phyloP scores from a whole-genome alignment of 2,329 filamentous ascomycete species.

The Leptodontidium sp. region DNA sequence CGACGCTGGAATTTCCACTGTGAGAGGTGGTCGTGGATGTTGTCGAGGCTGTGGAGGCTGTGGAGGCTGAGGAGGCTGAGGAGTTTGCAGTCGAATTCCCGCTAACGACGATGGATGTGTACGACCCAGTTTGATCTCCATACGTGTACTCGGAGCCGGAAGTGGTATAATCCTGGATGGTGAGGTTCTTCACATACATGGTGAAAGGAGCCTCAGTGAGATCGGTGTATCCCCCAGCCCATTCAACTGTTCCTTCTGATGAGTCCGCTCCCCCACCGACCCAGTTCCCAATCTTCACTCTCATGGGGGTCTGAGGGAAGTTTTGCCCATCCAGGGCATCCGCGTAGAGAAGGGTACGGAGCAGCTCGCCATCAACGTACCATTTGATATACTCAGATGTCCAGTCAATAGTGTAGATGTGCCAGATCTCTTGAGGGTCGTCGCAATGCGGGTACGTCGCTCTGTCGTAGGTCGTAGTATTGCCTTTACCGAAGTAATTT shows the following conservation, averaged over 20 bases:
- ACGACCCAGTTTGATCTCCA: conserved; percentile 65
- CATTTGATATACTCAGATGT: conserved; percentile 70
- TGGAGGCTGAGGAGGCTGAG: conserved; percentile 1
- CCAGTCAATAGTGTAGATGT: conserved; percentile 77
- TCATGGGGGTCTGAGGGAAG: conserved; percentile 81
- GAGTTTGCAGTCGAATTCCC: conserved; percentile 4
- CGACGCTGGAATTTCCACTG: conserved; percentile 24
- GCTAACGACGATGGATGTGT: conserved; percentile 52
- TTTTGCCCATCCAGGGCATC: conserved; percentile 67
- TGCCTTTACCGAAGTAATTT: conserved; percentile 73
- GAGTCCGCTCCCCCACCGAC: conserved; percentile 65
- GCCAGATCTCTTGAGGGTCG: conserved; percentile 63
- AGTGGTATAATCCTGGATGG: conserved; percentile 63
- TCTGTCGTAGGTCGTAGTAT: conserved; percentile 73
- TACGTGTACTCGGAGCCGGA: conserved; percentile 68
- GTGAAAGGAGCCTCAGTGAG: conserved; percentile 71
- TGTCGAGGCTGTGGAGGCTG: conserved; percentile 10
- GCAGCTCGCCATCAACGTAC: conserved; percentile 71
- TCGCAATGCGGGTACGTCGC: conserved; percentile 65
- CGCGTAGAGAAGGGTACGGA: conserved; percentile 66
- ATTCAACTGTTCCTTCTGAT: conserved; percentile 65
- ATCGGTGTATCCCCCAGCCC: conserved; percentile 74
- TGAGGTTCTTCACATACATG: conserved; percentile 74
- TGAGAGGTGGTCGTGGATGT: conserved; percentile 16
- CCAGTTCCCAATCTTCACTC: conserved; percentile 72